Percentiles rank a stretch among this genome's conserved stretches.
Evolutionary conservation across 202 grass and related monocot genomes (phyloP).

Genomic region (Eragrostis tef): DNA sequence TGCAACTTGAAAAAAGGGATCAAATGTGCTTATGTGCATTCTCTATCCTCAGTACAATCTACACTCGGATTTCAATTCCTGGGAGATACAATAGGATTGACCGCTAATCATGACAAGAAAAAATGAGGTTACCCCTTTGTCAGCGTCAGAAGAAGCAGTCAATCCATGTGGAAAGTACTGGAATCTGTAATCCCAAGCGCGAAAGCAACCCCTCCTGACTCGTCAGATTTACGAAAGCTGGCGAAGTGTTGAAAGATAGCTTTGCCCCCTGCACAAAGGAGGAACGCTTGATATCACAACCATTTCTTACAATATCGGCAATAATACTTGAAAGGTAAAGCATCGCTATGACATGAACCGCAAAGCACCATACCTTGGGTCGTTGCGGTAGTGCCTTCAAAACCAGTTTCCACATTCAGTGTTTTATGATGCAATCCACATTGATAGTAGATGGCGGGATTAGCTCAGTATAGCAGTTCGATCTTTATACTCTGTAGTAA

Average conservation of each 20-base stretch:
- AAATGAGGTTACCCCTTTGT: neutral
- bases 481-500: slow-evolving; percentile 30
- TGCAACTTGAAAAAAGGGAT: neutral
- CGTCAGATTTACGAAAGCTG: neutral
- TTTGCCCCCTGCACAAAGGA: neutral
- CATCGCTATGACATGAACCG: neutral
- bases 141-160: neutral
- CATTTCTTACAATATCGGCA: neutral
- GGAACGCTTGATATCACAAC: neutral
- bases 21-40: neutral
- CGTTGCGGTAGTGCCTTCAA: neutral
- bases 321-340: neutral
- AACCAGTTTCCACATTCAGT: slow-evolving; percentile 29
- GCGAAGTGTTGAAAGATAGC: neutral
- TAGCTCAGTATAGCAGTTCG: neutral
- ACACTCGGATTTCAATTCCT: neutral
- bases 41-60: neutral
- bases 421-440: slow-evolving; percentile 9
- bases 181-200: neutral
- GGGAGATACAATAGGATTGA: neutral
- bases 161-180: neutral
- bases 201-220: neutral
- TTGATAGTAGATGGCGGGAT: neutral
- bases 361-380: neutral
- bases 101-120: neutral